Conservation (phyloP, 225 moss, liverwort and hornwort species). For the Pseudisothecium myosuroides region DNA sequence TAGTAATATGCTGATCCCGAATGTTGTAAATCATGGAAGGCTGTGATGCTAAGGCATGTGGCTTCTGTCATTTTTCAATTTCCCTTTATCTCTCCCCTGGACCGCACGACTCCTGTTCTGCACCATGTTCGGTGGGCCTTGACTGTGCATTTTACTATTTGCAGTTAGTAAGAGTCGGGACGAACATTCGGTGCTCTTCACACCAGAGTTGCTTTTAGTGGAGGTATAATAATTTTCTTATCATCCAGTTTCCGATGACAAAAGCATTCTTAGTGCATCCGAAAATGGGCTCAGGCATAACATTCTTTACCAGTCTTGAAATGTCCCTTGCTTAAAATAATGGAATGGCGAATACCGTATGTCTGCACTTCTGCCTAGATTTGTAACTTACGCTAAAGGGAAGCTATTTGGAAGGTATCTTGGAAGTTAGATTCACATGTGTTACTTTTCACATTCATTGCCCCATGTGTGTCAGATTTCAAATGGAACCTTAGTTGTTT, state of each 20-base stretch:
- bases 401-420: neutral
- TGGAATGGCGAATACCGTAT: neutral
- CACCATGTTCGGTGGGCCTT: neutral
- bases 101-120: neutral
- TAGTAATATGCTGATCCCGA: neutral
- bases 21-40: neutral
- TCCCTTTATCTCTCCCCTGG: neutral
- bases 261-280: neutral
- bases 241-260: neutral
- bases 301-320: neutral
- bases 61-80: neutral
- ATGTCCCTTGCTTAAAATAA: neutral
- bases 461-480: neutral
- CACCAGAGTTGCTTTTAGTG: slow-evolving; percentile 42
- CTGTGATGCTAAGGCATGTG: neutral
- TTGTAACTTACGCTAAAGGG: neutral
- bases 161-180: slow-evolving; percentile 15
- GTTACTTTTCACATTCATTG: neutral
- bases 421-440: neutral
- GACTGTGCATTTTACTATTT: neutral
- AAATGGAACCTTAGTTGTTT: neutral
- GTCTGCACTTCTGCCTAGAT: neutral
- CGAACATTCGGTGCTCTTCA: slow-evolving; percentile 26
- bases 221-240: slow-evolving; percentile 5
- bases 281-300: neutral